phyloP scores from a whole-genome alignment of 1,139 yeast species.

The Pneumocystis carinii region DNA sequence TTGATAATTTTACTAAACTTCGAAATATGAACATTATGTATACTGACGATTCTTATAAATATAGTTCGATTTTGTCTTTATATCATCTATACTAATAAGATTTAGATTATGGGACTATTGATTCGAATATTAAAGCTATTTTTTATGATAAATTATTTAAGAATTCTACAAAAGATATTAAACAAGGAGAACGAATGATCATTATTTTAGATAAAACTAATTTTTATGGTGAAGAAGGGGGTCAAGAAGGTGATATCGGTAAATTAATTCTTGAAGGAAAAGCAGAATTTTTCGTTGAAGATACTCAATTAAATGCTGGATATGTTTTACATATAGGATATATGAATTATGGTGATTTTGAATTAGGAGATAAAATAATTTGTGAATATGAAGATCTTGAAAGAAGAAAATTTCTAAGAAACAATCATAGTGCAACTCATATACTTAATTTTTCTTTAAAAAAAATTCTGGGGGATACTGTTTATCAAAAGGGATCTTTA shows the following conservation, averaged over 20 bases:
- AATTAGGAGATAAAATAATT: constrained; percentile 54
- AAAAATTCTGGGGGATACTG: constrained; percentile 69
- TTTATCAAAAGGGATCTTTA: constrained; percentile 92
- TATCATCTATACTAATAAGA: not conserved
- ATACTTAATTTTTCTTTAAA: constrained; percentile 78
- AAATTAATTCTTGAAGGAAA: constrained; percentile 75
- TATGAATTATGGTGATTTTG: constrained; percentile 58
- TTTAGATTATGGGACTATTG: constrained; percentile 20
- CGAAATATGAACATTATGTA: constrained; percentile 39
- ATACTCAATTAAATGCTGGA: constrained; percentile 87
- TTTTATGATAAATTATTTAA: constrained; percentile 54
- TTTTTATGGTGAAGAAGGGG: constrained; percentile 98
- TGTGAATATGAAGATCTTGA: constrained; percentile 73
- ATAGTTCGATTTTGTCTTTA: constrained; percentile 10
- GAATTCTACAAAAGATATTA: constrained; percentile 28
- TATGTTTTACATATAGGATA: constrained; percentile 90
- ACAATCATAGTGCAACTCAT: constrained; percentile 97
- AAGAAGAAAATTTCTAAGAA: constrained; percentile 92
- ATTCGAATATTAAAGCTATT: constrained; percentile 44
- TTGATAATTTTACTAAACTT: constrained; percentile 57
- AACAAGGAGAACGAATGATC: constrained; percentile 50
- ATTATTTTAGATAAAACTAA: constrained; percentile 76
- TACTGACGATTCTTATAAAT: constrained; percentile 68
- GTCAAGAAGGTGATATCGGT: constrained; percentile 95
- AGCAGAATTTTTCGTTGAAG: constrained; percentile 75